Evolutionary conservation across 768 basidiomycete species (phyloP).

Genomic region (Russula virescens): DNA sequence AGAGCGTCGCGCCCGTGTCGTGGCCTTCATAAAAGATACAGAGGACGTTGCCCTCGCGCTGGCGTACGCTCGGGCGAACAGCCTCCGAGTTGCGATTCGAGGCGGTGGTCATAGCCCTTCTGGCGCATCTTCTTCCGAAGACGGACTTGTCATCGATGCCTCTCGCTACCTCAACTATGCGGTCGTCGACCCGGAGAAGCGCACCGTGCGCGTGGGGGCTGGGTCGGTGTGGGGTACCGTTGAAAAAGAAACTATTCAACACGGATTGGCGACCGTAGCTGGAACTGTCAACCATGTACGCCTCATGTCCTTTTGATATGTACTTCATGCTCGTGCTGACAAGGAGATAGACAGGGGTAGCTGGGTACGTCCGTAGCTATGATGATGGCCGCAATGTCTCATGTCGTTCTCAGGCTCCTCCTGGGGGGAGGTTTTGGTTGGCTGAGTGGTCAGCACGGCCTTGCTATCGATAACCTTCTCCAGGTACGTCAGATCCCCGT

Average conservation of each 20-base stretch:
- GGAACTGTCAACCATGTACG: conserved; percentile 47
- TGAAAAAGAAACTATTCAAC: conserved; percentile 38
- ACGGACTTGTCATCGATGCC: conserved; percentile 47
- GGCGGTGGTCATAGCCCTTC: conserved; percentile 46
- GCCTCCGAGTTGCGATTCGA: conserved; percentile 38
- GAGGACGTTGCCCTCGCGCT: conserved; percentile 38
- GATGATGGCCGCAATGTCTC: neutral
- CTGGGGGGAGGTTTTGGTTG: conserved; percentile 54
- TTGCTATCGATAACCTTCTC: conserved; percentile 45
- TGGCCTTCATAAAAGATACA: conserved; percentile 40
- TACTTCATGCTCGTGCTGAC: neutral
- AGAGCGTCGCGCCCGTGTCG: conserved; percentile 36
- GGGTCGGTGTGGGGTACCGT: conserved; percentile 44
- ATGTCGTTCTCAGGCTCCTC: conserved; percentile 33
- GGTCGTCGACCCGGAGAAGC: conserved; percentile 36
- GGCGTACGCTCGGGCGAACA: conserved; percentile 33
- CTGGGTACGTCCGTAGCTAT: conserved; percentile 35
- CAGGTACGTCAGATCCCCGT: conserved; percentile 23
- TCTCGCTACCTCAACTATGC: conserved; percentile 38
- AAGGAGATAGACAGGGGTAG: conserved; percentile 41
- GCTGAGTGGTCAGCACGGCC: conserved; percentile 38
- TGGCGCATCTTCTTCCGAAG: conserved; percentile 41
- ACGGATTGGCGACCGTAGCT: conserved; percentile 45
- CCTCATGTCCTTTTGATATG: neutral
- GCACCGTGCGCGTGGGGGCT: conserved; percentile 40